Conservation (phyloP, 768 basidiomycete genomes). For the Multifurca ochricompacta region DNA sequence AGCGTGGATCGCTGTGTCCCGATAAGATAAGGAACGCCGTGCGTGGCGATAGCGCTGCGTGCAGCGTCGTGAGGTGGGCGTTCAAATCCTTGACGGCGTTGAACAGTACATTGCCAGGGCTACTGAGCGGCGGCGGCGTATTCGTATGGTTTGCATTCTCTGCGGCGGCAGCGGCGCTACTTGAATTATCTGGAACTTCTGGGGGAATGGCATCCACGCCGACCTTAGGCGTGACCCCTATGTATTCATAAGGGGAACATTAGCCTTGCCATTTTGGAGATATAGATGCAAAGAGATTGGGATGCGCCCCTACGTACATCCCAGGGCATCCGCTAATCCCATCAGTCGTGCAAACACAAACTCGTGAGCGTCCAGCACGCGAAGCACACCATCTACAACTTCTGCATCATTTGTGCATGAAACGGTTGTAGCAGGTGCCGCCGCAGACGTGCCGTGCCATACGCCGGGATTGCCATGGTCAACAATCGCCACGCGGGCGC, state of each 20-base stretch:
- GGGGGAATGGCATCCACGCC: conserved; percentile 29
- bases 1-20: conserved; percentile 82
- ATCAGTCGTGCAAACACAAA: conserved; percentile 83
- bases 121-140: conserved; percentile 25
- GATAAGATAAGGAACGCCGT: conserved; percentile 83
- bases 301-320: conserved; percentile 49
- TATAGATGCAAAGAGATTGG: background rate
- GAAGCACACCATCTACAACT: conserved; percentile 60
- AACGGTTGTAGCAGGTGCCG: conserved; percentile 46
- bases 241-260: background rate
- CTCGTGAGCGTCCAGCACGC: conserved; percentile 56
- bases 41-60: conserved; percentile 62
- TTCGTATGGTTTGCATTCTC: background rate
- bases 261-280: no score
- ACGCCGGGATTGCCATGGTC: conserved; percentile 78
- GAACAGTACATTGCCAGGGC: background rate
- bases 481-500: conserved; percentile 57
- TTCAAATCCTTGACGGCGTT: conserved; percentile 42
- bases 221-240: conserved; percentile 59
- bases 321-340: conserved; percentile 67
- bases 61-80: conserved; percentile 49
- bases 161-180: background rate
- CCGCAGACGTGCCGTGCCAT: conserved; percentile 80
- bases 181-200: background rate
- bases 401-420: conserved; percentile 74